phyloP scores from a whole-genome alignment of 192 early-diverging fungal species.

The Entophlyctis helioformis region DNA sequence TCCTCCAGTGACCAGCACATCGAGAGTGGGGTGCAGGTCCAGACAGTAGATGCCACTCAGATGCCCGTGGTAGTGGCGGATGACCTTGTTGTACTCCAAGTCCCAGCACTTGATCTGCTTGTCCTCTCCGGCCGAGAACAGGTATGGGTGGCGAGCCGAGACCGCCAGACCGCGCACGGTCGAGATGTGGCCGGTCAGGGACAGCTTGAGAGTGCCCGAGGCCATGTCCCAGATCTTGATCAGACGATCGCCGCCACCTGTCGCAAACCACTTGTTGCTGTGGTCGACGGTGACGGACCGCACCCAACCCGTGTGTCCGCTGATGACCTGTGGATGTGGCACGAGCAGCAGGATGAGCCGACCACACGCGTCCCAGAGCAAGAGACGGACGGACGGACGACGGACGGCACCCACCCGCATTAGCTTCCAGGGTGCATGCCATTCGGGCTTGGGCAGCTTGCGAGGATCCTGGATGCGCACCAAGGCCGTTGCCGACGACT shows the following conservation, averaged over 20 bases:
- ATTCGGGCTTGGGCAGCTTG: conserved; percentile 63
- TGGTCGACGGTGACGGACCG: conserved; percentile 84
- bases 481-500: conserved; percentile 11
- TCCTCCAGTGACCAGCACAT: conserved; percentile 87
- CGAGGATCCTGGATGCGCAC: conserved; percentile 37
- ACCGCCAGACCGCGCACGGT: conserved; percentile 90
- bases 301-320: conserved; percentile 97
- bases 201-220: conserved; percentile 86
- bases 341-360: conserved; percentile 3
- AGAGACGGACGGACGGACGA: not conserved
- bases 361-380: not conserved
- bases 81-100: conserved; percentile 96
- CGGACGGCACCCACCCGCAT: conserved; percentile 44
- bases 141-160: conserved; percentile 88
- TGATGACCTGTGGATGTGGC: conserved; percentile 54
- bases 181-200: conserved; percentile 94
- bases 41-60: conserved; percentile 87
- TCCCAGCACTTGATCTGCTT: conserved; percentile 99
- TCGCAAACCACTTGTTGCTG: conserved; percentile 96
- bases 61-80: conserved; percentile 98
- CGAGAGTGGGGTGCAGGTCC: conserved; percentile 85
- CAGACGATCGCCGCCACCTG: conserved; percentile 92
- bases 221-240: conserved; percentile 99
- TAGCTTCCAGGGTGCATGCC: conserved; percentile 99
- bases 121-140: conserved; percentile 96